Evolutionary conservation across 805 yeast species (phyloP), one percentile per base, ranked within the genome.

Genomic region (Zygosaccharomyces bisporus): DNA sequence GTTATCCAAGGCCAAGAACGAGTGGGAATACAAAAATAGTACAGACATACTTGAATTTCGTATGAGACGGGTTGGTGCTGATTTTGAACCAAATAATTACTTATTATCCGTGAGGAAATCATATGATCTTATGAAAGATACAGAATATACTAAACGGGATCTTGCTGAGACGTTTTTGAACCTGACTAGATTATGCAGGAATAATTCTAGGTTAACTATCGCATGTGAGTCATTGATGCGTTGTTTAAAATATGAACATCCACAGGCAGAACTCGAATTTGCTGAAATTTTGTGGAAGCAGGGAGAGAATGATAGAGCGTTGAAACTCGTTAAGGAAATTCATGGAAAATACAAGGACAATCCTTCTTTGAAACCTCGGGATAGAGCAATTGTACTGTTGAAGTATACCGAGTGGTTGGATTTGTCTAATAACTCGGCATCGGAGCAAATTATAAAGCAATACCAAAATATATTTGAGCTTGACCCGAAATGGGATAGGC

Each of bases 351-450:
- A 55, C 34, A 47, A 44, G 31, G 45, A 44, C 21, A 43, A 53
- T 24, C 40, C 43, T 3, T 21, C 34, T 3, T 39, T 57, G 10
- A 47, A 54, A 3, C 40, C 52, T 3, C 59, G 66, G 19, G 67
- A 66, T 24, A 54, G 55, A 14, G 66, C 72, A 7, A 51, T 54
- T 3, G 76, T 80, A n/a, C 84, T 86, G 42, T 66, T 90, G 38
- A 81, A 82, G 46, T 86, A 86, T 58, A 86, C 96, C 0, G 79
- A 81, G 50, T 93, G 98, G 98, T 69, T 89, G 13, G 96, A 89
- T 57, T 71, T 72, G 27, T 86, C 96, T 0, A 90, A 88, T 40
- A 90, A 86, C 58, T 83, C 89, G 24, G 81, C 88, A 6, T 80
- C 95, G 6, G 76, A 74, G 12, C 81, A 80, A 27, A 84, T 93